These are phyloP conservation scores for Rosa chinensis DNA, from an alignment of 306 rosid species.

Conservation along the genomic window DNA sequence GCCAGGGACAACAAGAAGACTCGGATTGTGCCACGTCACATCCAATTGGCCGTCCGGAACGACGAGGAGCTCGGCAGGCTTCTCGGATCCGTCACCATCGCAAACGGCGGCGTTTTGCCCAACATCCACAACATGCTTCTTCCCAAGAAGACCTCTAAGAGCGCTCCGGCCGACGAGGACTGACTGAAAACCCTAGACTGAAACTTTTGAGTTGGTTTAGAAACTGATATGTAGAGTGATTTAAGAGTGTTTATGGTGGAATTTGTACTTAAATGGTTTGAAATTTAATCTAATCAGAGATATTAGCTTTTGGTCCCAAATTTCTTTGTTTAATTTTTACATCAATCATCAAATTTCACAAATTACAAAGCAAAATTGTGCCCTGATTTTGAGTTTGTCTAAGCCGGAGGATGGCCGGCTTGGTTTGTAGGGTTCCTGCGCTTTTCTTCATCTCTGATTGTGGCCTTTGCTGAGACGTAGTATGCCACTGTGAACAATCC, in stretches of 20 bases:
- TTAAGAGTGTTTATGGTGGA: not conserved
- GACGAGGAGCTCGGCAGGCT: slow-evolving; percentile 30
- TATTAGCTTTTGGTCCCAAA: not conserved
- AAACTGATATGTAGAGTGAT: not conserved
- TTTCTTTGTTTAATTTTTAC: not conserved
- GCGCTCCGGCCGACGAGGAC: not conserved
- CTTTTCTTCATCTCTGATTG: slow-evolving; percentile 33
- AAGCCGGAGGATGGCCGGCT: not conserved
- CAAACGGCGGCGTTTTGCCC: slow-evolving; percentile 32
- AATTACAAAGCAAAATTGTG: not conserved
- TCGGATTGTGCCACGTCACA: slow-evolving; percentile 29
- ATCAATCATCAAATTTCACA: not conserved
- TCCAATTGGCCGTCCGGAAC: slow-evolving; percentile 29
- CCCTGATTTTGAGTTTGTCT: not conserved
- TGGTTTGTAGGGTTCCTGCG: not conserved
- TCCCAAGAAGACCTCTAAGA: slow-evolving; percentile 16
- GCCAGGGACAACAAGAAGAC: slow-evolving; percentile 35
- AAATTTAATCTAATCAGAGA: not conserved
- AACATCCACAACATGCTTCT: slow-evolving; percentile 26
- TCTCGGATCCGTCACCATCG: slow-evolving; percentile 29
- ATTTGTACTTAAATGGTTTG: not conserved
- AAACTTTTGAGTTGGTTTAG: not conserved
- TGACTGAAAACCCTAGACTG: not conserved
- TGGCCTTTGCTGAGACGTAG: slow-evolving; percentile 50
- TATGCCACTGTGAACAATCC: slow-evolving; percentile 57